Evolutionary conservation across 2,329 filamentous ascomycete genomes (phyloP).

Genomic region (Aspergillus pseudoglaucus): DNA sequence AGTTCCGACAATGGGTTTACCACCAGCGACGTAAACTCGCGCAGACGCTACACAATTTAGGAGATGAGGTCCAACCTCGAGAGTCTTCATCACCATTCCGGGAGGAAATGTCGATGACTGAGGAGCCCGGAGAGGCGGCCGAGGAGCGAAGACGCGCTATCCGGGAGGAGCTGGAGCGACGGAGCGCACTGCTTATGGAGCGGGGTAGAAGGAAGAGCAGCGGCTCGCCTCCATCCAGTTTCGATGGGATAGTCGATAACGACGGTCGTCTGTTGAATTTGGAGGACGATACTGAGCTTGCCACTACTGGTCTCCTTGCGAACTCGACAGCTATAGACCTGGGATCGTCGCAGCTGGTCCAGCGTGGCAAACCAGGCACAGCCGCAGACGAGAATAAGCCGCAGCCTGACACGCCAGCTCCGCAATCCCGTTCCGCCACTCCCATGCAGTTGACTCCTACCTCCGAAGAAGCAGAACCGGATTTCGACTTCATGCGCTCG

Average conservation of each 20-base stretch:
- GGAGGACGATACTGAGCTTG: conserved; percentile 4
- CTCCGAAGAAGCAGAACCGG: conserved; percentile 32
- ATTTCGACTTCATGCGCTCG: conserved; percentile 16
- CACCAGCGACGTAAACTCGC: conserved; percentile 57
- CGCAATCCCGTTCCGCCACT: conserved; percentile 37
- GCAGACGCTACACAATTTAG: conserved; percentile 52
- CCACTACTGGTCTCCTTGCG: conserved; percentile 14
- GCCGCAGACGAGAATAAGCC: conserved; percentile 8
- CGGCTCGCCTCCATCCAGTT: conserved; percentile 22
- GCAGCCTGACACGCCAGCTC: conserved; percentile 20
- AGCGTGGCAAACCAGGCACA: conserved; percentile 16
- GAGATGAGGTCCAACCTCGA: conserved; percentile 52
- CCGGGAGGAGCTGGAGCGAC: conserved; percentile 41
- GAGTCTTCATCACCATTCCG: conserved; percentile 22
- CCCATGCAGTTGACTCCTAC: conserved; percentile 41
- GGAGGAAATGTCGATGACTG: conserved; percentile 44
- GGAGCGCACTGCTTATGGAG: conserved; percentile 35
- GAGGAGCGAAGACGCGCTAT: conserved; percentile 39
- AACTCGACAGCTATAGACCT: conserved; percentile 35
- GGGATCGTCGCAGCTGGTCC: conserved; percentile 16
- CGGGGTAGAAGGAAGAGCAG: conserved; percentile 22
- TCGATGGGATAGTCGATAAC: conserved; percentile 41
- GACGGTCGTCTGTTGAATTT: conserved; percentile 29
- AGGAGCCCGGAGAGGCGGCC: conserved; percentile 39
- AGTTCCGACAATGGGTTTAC: conserved; percentile 57